Percentiles rank a stretch among this genome's conserved stretches.
Evolutionary conservation across 2,329 filamentous ascomycete species (phyloP).

Genomic region (Cucurbitaria berberidis): DNA sequence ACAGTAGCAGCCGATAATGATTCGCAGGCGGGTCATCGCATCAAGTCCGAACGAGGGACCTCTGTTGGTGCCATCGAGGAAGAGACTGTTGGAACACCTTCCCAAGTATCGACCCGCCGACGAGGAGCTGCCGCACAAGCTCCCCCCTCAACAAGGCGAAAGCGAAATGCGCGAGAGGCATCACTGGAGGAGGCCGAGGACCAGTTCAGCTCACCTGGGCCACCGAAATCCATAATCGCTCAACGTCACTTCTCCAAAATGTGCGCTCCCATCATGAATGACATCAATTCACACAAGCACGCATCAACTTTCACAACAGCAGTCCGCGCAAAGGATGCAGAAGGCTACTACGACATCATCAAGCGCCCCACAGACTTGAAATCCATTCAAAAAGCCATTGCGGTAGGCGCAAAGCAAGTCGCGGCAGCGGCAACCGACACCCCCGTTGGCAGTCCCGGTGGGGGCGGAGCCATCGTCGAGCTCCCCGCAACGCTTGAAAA

Average conservation of each 20-base stretch:
- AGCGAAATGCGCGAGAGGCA: constrained; percentile 46
- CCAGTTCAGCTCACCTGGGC: constrained; percentile 32
- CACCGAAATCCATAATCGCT: constrained; percentile 48
- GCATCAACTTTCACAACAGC: constrained; percentile 58
- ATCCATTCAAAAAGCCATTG: constrained; percentile 57
- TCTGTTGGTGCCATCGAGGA: constrained; percentile 52
- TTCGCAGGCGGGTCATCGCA: constrained; percentile 45
- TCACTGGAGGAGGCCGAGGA: constrained; percentile 43
- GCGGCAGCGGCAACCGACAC: constrained; percentile 57
- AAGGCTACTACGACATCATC: constrained; percentile 60
- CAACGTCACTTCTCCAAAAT: constrained; percentile 58
- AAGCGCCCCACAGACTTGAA: constrained; percentile 60
- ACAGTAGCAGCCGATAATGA: constrained; percentile 50
- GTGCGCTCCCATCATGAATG: constrained; percentile 57
- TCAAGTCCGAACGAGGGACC: constrained; percentile 57
- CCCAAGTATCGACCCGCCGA: constrained; percentile 40
- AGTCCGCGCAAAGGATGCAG: constrained; percentile 57
- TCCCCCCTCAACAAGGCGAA: constrained; percentile 50
- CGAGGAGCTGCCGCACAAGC: constrained; percentile 28
- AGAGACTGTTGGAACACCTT: constrained; percentile 36
- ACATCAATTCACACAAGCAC: constrained; percentile 59
- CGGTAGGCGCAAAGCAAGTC: constrained; percentile 65
- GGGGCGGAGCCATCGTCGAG: constrained; percentile 52
- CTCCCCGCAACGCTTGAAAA: constrained; percentile 76
- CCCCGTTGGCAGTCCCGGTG: constrained; percentile 66